Evolutionary conservation across 345 rosid genomes (phyloP).

Genomic region (Brassica napus): DNA sequence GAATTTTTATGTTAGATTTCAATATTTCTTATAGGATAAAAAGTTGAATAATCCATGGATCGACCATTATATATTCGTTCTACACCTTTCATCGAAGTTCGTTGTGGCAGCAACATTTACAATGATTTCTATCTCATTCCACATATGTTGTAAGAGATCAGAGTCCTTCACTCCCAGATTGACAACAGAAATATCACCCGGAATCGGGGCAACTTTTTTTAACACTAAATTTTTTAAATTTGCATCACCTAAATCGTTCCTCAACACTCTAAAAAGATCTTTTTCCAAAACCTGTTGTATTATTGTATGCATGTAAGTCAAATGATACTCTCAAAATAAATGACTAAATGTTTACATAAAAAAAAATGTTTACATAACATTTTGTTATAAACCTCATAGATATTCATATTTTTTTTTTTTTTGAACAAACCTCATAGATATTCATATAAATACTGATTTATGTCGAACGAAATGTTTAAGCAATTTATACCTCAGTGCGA

Average conservation of each 20-base stretch:
- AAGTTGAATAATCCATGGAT: background rate
- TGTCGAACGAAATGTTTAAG: background rate
- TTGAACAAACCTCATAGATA: background rate
- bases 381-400: background rate
- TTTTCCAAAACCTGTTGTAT: conserved; percentile 50
- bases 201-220: conserved; percentile 50
- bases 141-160: conserved; percentile 47
- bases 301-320: background rate
- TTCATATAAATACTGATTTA: background rate
- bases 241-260: conserved; percentile 43
- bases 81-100: conserved; percentile 75
- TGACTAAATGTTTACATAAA: background rate
- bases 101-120: conserved; percentile 76
- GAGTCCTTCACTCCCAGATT: conserved; percentile 51
- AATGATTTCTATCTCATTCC: conserved; percentile 50
- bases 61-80: background rate
- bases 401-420: too few relatives aligned
- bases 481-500: conserved; percentile 56
- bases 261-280: conserved; percentile 56
- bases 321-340: background rate
- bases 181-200: conserved; percentile 56
- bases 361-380: background rate
- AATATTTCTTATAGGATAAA: background rate
- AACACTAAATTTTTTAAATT: conserved; percentile 44
- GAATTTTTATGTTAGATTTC: background rate